These are phyloP conservation scores for Botryotinia convoluta DNA, from an alignment of 2,329 filamentous ascomycete genomes.

Conservation along the genomic window DNA sequence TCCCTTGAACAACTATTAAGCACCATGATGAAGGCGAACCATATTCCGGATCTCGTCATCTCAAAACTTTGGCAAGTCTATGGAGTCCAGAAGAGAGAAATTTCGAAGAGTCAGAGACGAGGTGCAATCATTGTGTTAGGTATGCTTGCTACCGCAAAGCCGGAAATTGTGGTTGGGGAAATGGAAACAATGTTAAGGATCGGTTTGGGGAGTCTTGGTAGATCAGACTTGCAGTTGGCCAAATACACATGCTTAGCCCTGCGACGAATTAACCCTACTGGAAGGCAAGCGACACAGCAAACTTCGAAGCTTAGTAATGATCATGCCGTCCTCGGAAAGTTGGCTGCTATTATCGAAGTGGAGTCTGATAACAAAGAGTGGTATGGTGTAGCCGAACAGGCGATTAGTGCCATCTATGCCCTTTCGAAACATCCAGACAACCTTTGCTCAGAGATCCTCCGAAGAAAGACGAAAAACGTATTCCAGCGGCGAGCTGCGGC, in stretches of 20 bases:
- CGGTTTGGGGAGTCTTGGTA: slow-evolving; percentile 77
- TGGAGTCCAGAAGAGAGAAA: slow-evolving; percentile 87
- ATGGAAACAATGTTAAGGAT: slow-evolving; percentile 93
- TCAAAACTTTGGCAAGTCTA: slow-evolving; percentile 98
- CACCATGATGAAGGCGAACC: slow-evolving; percentile 94
- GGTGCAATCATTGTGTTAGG: slow-evolving; percentile 95
- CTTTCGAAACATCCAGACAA: slow-evolving; percentile 92
- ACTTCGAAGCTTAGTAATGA: slow-evolving; percentile 85
- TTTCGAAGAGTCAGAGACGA: slow-evolving; percentile 84
- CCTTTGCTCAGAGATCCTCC: slow-evolving; percentile 85
- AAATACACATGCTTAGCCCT: slow-evolving; percentile 95
- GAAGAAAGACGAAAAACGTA: slow-evolving; percentile 80
- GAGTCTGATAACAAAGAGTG: slow-evolving; percentile 90
- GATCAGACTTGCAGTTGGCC: slow-evolving; percentile 80
- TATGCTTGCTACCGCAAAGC: slow-evolving; percentile 91
- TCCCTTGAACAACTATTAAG: slow-evolving; percentile 91
- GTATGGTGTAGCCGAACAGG: slow-evolving; percentile 94
- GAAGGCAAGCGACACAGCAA: slow-evolving; percentile 65
- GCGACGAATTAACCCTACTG: slow-evolving; percentile 81
- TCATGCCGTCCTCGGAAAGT: slow-evolving; percentile 76
- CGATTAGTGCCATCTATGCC: slow-evolving; percentile 91
- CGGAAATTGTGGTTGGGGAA: slow-evolving; percentile 89
- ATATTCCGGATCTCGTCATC: slow-evolving; percentile 81
- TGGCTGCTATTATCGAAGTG: slow-evolving; percentile 83
- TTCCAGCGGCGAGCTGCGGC: slow-evolving; percentile 49